phyloP scores from a whole-genome alignment of 1,284 basidiomycete genomes.

The Sphaerobolus stellatus region DNA sequence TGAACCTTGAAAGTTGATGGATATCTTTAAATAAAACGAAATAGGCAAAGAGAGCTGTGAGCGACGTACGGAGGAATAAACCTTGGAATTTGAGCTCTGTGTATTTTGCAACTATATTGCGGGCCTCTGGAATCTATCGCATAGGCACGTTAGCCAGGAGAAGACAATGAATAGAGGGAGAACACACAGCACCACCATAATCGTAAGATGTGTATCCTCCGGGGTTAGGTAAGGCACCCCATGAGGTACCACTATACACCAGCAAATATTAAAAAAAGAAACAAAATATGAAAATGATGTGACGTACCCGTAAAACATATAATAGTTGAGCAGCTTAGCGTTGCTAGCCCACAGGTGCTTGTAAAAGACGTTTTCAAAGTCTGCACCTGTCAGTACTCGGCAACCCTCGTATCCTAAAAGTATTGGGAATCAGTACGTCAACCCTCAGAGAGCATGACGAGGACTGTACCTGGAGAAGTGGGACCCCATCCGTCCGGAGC shows the following conservation, averaged over 20 bases:
- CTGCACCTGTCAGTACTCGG: slow-evolving; percentile 58
- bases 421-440: too few species aligned
- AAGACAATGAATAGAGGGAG: not conserved
- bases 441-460: too few species aligned
- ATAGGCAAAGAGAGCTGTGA: too few species aligned
- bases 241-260: slow-evolving; percentile 64
- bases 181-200: slow-evolving; percentile 6
- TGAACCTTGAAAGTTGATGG: too few species aligned
- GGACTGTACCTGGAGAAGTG: too few species aligned
- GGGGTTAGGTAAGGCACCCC: slow-evolving; percentile 73
- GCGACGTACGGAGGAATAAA: slow-evolving; percentile 71
- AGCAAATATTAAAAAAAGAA: not conserved
- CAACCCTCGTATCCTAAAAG: slow-evolving; percentile 53
- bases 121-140: slow-evolving; percentile 62
- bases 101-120: slow-evolving; percentile 66
- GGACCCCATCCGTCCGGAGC: too few species aligned
- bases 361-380: slow-evolving; percentile 76
- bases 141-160: slow-evolving; percentile 25
- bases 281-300: not conserved
- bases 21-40: too few species aligned
- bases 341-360: slow-evolving; percentile 74
- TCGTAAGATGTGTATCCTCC: slow-evolving; percentile 57
- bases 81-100: slow-evolving; percentile 74
- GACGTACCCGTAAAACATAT: slow-evolving; percentile 73
- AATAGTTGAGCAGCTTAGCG: slow-evolving; percentile 73